Percentiles rank a stretch among this genome's conserved stretches.
Conservation (phyloP, 768 basidiomycete genomes). For the Lactifluus pinguis region DNA sequence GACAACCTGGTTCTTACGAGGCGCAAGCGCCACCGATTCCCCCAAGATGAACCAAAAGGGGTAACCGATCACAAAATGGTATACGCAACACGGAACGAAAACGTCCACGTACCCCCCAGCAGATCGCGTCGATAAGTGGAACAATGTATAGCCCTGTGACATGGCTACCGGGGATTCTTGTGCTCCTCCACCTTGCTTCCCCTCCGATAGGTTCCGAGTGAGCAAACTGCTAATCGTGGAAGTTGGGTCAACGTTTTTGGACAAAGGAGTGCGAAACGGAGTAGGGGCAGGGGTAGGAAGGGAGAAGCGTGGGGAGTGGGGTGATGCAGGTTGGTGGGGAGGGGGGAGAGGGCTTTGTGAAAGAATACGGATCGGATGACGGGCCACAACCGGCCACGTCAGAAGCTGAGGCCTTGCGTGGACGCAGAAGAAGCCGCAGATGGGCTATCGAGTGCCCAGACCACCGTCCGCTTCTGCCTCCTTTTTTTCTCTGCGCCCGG, state of each 20-base stretch:
- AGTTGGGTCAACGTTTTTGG: not conserved
- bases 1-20: conserved; percentile 2
- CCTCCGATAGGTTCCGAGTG: conserved; percentile 6
- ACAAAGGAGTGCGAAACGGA: not conserved
- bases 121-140: conserved; percentile 15
- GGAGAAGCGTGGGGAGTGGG: not conserved
- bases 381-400: conserved; percentile 12
- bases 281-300: not conserved
- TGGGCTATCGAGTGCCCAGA: conserved; percentile 10
- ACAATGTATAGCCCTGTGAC: not conserved
- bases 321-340: no score
- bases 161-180: conserved; percentile 1
- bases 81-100: not conserved
- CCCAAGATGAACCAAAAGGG: not conserved
- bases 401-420: conserved; percentile 16
- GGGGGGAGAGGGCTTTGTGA: no score
- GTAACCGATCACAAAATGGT: conserved; percentile 5
- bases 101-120: conserved; percentile 10
- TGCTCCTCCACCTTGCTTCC: not conserved
- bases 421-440: conserved; percentile 2
- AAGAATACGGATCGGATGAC: not conserved
- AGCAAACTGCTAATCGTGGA: conserved; percentile 5
- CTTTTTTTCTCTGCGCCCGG: conserved; percentile 3
- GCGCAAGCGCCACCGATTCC: conserved; percentile 13
- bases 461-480: not conserved